A percentile compares a stretch with the other conserved stretches of the same genome.
phyloP scores from a whole-genome alignment of 73 alveolate species.

The Symbiodinium pilosum region DNA sequence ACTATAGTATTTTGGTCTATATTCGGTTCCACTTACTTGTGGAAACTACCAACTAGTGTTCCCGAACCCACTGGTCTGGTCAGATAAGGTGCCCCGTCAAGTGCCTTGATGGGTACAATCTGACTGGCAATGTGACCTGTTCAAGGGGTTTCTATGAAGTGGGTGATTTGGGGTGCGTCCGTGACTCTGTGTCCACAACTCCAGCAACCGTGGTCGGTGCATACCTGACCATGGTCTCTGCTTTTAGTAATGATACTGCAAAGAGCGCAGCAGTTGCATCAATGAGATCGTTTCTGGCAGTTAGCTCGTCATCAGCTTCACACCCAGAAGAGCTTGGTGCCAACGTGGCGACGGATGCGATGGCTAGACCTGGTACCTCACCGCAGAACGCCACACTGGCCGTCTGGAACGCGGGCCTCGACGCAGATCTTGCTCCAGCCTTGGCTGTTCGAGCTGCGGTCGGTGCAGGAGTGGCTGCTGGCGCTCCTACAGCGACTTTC shows the following conservation, averaged over 20 bases:
- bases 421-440: not conserved
- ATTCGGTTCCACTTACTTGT: no score
- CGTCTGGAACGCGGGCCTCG: not conserved
- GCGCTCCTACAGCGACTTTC: not conserved
- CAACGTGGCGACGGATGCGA: not conserved
- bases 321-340: not conserved
- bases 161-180: not conserved
- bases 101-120: not conserved
- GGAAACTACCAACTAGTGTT: no score
- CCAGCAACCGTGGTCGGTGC: not conserved
- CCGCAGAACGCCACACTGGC: not conserved
- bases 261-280: not conserved
- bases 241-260: not conserved
- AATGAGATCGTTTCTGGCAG: not conserved
- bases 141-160: not conserved
- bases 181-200: not conserved
- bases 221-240: not conserved
- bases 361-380: not conserved
- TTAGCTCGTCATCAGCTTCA: not conserved
- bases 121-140: not conserved
- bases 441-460: not conserved
- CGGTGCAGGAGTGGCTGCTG: not conserved
- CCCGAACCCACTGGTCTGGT: no score
- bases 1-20: no score
- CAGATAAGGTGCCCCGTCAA: slow-evolving; percentile 17